These are phyloP conservation scores for Cyberlindnera sargentensis DNA, from an alignment of 805 yeast species.

Conservation along the genomic window DNA sequence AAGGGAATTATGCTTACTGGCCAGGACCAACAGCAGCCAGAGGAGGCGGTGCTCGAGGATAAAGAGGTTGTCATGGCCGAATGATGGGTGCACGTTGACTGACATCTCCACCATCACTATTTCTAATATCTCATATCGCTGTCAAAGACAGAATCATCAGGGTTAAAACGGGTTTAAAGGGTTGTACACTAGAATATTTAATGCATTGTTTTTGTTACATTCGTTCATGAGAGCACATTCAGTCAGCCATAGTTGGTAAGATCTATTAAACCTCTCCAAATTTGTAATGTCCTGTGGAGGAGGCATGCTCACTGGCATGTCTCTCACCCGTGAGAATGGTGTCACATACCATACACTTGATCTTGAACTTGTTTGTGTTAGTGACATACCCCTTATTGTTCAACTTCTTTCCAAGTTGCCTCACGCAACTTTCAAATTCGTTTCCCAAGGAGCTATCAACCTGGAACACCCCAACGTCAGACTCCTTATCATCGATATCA, in stretches of 20 bases:
- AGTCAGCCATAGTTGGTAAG: neutral
- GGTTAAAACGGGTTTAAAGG: neutral
- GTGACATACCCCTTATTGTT: constrained; percentile 53
- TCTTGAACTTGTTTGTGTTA: constrained; percentile 52
- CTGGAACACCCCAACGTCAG: constrained; percentile 38
- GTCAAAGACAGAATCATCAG: neutral
- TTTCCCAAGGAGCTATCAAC: constrained; percentile 26
- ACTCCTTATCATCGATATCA: constrained; percentile 24
- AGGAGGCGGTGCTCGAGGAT: constrained; percentile 10
- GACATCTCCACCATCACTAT: neutral
- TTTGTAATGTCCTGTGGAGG: constrained; percentile 48
- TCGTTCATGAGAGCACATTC: too few species aligned
- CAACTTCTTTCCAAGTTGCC: constrained; percentile 35
- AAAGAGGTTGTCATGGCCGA: constrained; percentile 20
- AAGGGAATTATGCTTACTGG: constrained; percentile 23
- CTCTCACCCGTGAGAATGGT: constrained; percentile 50
- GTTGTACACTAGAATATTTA: neutral
- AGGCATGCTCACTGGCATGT: constrained; percentile 60
- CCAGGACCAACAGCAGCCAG: constrained; percentile 4
- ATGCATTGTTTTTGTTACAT: neutral
- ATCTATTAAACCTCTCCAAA: constrained; percentile 41
- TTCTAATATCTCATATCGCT: too few species aligned
- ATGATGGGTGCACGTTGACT: neutral
- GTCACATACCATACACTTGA: constrained; percentile 53
- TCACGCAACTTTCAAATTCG: constrained; percentile 31